These are phyloP conservation scores for Kentomonas sorsogonicus DNA, from an alignment of 208 protist genomes.

Conservation along the genomic window DNA sequence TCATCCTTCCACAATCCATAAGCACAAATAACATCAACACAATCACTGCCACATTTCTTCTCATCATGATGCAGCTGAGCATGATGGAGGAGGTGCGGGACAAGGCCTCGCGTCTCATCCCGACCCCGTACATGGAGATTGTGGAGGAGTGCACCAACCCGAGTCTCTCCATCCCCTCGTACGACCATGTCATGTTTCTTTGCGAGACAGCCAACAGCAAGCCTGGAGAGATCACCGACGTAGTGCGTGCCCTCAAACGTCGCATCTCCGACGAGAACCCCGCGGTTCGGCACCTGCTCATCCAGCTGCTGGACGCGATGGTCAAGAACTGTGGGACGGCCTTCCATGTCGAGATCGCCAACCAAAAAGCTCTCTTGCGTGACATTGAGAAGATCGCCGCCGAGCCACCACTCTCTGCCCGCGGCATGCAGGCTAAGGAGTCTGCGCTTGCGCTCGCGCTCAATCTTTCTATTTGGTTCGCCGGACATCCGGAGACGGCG, in stretches of 20 bases:
- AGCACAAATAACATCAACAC: too few relatives aligned
- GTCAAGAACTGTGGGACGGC: constrained; percentile 50
- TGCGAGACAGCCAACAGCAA: constrained; percentile 59
- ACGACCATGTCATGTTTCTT: constrained; percentile 66
- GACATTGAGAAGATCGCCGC: constrained; percentile 70
- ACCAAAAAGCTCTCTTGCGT: constrained; percentile 71
- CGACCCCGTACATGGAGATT: constrained; percentile 70
- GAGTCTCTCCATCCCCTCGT: constrained; percentile 38
- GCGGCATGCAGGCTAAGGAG: constrained; percentile 46
- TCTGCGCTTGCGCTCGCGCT: constrained; percentile 64
- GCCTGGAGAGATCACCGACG: constrained; percentile 45
- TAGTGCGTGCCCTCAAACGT: constrained; percentile 72
- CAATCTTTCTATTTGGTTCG: constrained; percentile 84
- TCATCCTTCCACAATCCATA: too few relatives aligned
- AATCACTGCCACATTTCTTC: too few relatives aligned
- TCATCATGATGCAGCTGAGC: constrained; percentile 63
- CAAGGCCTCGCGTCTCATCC: constrained; percentile 56
- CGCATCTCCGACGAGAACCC: constrained; percentile 58
- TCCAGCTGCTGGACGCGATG: constrained; percentile 61
- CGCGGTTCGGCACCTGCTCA: constrained; percentile 62
- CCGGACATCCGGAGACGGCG: constrained; percentile 50
- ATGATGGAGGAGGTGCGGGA: constrained; percentile 75
- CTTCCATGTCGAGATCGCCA: constrained; percentile 63
- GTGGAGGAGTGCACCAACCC: constrained; percentile 78
- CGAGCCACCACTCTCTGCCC: constrained; percentile 32